Conservation (phyloP, 108 stramenopile species). For the Fragilaria radians region DNA sequence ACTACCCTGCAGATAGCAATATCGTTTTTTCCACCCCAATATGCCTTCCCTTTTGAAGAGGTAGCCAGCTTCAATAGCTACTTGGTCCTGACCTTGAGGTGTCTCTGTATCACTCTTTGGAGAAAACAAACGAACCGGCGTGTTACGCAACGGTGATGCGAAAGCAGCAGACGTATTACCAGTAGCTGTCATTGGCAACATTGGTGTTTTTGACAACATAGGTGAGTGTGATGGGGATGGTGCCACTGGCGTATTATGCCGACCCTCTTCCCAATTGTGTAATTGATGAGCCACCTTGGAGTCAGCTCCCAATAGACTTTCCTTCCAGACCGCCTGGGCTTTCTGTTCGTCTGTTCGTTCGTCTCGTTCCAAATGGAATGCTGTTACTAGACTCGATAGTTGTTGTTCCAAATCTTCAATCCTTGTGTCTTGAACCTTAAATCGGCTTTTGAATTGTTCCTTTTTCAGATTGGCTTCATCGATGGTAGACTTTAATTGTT, state of each 20-base stretch:
- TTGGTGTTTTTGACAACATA: background rate
- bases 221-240: background rate
- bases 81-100: background rate
- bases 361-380: slow-evolving; percentile 49
- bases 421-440: slow-evolving; percentile 52
- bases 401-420: slow-evolving; percentile 68
- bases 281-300: slow-evolving; percentile 23
- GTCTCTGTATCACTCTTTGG: background rate
- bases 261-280: background rate
- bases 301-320: slow-evolving; percentile 32
- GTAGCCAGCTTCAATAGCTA: background rate
- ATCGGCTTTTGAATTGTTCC: slow-evolving; percentile 50
- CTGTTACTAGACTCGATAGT: slow-evolving; percentile 54
- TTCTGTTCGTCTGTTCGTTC: slow-evolving; percentile 27
- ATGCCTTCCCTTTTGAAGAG: background rate
- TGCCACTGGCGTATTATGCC: background rate
- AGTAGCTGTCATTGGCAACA: background rate
- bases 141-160: background rate
- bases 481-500: slow-evolving; percentile 9
- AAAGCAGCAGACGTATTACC: background rate
- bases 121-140: background rate
- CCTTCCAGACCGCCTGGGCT: slow-evolving; percentile 6
- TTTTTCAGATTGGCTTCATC: slow-evolving; percentile 40
- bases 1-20: background rate
- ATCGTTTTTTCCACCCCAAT: background rate